phyloP scores from a whole-genome alignment of 2,329 filamentous ascomycete genomes.

The Ophidiomyces ophidiicola region DNA sequence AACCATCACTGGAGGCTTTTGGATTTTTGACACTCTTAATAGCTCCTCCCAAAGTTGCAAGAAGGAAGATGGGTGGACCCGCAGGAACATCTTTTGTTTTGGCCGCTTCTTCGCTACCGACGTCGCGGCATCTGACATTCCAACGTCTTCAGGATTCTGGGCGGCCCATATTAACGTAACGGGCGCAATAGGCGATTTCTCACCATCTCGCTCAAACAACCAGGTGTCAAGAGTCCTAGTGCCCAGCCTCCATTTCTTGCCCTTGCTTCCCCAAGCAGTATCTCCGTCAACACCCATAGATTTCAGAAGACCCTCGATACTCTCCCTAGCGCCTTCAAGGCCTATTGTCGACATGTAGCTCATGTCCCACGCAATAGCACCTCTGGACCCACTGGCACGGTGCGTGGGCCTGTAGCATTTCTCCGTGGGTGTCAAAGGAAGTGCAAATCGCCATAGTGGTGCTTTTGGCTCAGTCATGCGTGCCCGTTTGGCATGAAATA shows the following conservation, averaged over 20 bases:
- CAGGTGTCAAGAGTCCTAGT: conserved; percentile 47
- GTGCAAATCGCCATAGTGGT: conserved; percentile 78
- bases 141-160: conserved; percentile 23
- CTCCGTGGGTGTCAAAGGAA: conserved; percentile 73
- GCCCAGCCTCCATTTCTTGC: conserved; percentile 58
- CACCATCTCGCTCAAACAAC: conserved; percentile 44
- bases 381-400: conserved; percentile 60
- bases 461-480: conserved; percentile 69
- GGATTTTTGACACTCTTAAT: conserved; percentile 46
- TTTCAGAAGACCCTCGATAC: conserved; percentile 54
- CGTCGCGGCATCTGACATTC: conserved; percentile 25
- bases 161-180: conserved; percentile 66
- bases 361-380: conserved; percentile 80
- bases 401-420: conserved; percentile 86
- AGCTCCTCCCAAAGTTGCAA: conserved; percentile 52
- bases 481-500: conserved; percentile 86
- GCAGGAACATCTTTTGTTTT: conserved; percentile 51
- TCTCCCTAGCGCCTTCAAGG: conserved; percentile 53
- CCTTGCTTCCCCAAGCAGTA: conserved; percentile 51
- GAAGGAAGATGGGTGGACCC: conserved; percentile 70
- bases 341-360: conserved; percentile 86
- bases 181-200: conserved; percentile 53
- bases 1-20: conserved; percentile 48
- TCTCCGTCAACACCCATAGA: conserved; percentile 49
- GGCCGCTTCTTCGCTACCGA: conserved; percentile 23